phyloP scores from a whole-genome alignment of 306 rosid genomes.

The Trifolium subterraneum region DNA sequence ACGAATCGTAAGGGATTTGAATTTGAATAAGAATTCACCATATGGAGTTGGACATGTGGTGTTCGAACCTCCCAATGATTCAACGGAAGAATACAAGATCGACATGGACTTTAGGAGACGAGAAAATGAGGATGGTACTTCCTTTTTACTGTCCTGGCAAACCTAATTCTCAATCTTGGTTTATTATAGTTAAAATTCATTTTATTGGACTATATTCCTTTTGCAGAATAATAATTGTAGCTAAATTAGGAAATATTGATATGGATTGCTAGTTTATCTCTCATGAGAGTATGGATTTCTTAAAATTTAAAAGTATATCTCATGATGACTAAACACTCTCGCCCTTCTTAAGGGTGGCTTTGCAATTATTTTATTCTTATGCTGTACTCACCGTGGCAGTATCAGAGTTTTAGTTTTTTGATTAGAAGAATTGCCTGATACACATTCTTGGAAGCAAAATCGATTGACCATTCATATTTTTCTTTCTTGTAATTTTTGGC shows the following conservation, averaged over 20 bases:
- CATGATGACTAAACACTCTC: constrained; percentile 1
- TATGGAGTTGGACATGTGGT: constrained; percentile 54
- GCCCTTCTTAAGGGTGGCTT: neutral
- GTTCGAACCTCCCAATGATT: constrained; percentile 59
- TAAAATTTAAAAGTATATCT: constrained; percentile 21
- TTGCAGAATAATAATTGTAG: neutral
- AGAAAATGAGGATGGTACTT: constrained; percentile 57
- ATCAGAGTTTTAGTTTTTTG: constrained; percentile 25
- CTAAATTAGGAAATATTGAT: constrained; percentile 32
- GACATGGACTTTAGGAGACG: constrained; percentile 44
- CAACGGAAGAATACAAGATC: constrained; percentile 41
- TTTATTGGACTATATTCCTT: constrained; percentile 21
- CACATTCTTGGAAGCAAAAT: constrained; percentile 27
- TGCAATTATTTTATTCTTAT: constrained; percentile 13
- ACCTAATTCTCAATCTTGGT: constrained; percentile 30
- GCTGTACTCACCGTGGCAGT: constrained; percentile 25
- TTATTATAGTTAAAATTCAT: neutral
- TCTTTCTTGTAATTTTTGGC: constrained; percentile 22
- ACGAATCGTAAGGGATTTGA: constrained; percentile 45
- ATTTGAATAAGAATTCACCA: constrained; percentile 41
- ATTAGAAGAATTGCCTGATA: constrained; percentile 22
- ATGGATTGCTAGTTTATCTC: neutral
- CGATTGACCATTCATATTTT: constrained; percentile 1
- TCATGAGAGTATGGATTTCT: neutral
- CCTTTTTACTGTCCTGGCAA: constrained; percentile 20